These are phyloP conservation scores for Chamaecyparis obtusa DNA, from an alignment of 75 land plant genomes.

Conservation along the genomic window DNA sequence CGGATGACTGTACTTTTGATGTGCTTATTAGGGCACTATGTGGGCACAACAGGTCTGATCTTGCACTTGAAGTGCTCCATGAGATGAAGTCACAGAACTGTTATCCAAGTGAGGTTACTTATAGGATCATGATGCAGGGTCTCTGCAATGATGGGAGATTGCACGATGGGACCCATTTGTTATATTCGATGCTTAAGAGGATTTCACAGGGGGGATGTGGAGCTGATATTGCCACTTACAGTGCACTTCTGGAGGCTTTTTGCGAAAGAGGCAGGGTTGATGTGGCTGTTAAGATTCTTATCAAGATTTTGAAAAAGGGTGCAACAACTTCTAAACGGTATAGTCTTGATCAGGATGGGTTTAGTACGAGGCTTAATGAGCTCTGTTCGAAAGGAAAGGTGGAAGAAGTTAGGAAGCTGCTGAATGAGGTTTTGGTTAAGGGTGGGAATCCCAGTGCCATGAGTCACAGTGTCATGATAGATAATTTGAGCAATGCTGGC, in stretches of 20 bases:
- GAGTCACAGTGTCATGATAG: conserved; percentile 50
- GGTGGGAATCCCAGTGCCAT: conserved; percentile 33
- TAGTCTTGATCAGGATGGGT: conserved; percentile 16
- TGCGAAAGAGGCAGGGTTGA: conserved; percentile 38
- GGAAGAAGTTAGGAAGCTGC: conserved; percentile 24
- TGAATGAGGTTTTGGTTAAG: conserved; percentile 38
- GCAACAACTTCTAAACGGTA: conserved; percentile 34
- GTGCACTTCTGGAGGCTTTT: conserved; percentile 49
- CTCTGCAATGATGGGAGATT: conserved; percentile 48
- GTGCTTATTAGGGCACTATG: conserved; percentile 46
- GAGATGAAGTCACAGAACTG: conserved; percentile 47
- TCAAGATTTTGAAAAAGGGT: conserved; percentile 61
- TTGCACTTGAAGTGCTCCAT: conserved; percentile 42
- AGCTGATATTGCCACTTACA: conserved; percentile 51
- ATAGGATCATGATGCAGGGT: conserved; percentile 49
- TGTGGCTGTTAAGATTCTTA: conserved; percentile 47
- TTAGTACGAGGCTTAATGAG: background rate
- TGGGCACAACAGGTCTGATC: conserved; percentile 23
- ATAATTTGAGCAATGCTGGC: conserved; percentile 44
- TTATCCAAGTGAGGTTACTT: conserved; percentile 50
- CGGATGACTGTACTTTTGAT: conserved; percentile 27
- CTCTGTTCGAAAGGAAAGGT: conserved; percentile 12
- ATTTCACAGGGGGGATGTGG: conserved; percentile 60
- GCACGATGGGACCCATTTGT: conserved; percentile 64
- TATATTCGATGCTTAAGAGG: conserved; percentile 64